Base-by-base conservation (phyloP, 1,139 yeast genomes). In the Debaryomycetaceae sp. region DNA sequence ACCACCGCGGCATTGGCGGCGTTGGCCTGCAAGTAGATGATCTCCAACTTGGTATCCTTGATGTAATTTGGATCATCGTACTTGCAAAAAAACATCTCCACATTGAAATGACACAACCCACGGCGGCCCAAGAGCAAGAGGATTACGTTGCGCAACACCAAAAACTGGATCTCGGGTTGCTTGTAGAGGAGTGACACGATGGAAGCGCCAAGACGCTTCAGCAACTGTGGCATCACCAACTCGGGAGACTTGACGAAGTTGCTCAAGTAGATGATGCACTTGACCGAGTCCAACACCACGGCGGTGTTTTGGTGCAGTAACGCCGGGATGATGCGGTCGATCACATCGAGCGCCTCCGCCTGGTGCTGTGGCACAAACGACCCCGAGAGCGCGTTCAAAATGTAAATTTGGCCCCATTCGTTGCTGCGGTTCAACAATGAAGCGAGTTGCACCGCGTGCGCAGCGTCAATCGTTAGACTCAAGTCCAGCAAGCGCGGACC, bases 41-140 rank as follows among this genome's bases (percentile, higher is more conserved):
- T 83, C 49, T 89, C 97, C 28, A 91, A 64, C 48, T 91, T 89
- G 7, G 96, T 84, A 45, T 88, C 93, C 53, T 88, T 86, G 48
- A 91, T 81, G 51, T 83, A 91, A 15, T 84, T 78, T 0, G 94
- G 93, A 51, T 89, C 96, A 48, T 83, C 82, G 46, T 75, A 84
- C 40, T 78, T 78, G 55, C 93, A 81, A 53, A 85, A 86, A 51
- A 89, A 85, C 59, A 78, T 75, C 35, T 78, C 76, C 17, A 82
- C 86, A 41, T 83, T 93, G 34, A 85, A 63, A 15, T 65, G 61
- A 4, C 84, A 59, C 36, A 85, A 61, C 14, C 74, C 69, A 13
- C 80, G 79, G 37, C 79, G 71, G 25, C 86, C 78, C 36, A 88
- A 68, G 20, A 88, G 65, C 15, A 89, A 58, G 23, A 89, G 55